Evolutionary conservation across 2,329 filamentous ascomycete species (phyloP).

Genomic region (Aspergillus sp.): DNA sequence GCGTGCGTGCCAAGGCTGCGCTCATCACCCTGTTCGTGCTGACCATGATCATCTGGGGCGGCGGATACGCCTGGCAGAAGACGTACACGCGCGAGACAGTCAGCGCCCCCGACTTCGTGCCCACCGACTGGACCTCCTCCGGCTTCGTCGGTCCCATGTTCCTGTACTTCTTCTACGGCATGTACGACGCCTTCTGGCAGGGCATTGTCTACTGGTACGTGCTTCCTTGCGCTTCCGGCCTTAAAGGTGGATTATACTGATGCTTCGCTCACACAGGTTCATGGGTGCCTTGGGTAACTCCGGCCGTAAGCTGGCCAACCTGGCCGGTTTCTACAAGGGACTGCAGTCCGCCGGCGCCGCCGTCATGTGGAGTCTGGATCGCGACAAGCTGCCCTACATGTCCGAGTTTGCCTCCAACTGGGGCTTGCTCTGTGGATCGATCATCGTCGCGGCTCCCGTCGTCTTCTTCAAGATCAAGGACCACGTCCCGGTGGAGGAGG

Average conservation of each 20-base stretch:
- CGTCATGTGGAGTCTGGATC: constrained; percentile 60
- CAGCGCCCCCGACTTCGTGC: constrained; percentile 17
- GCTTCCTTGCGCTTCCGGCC: not conserved
- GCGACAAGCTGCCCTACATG: constrained; percentile 60
- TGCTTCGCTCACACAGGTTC: constrained; percentile 54
- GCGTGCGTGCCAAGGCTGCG: constrained; percentile 63
- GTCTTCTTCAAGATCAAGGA: constrained; percentile 76
- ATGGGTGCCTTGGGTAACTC: constrained; percentile 93
- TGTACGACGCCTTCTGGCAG: constrained; percentile 87
- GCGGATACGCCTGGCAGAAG: constrained; percentile 73
- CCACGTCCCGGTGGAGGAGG: constrained; percentile 70
- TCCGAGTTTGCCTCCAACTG: constrained; percentile 71
- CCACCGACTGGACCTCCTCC: constrained; percentile 63
- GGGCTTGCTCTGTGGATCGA: constrained; percentile 65
- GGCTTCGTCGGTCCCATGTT: constrained; percentile 78
- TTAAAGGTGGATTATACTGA: not conserved
- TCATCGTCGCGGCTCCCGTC: constrained; percentile 72
- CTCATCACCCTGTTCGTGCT: constrained; percentile 62
- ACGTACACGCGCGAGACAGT: constrained; percentile 50
- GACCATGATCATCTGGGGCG: constrained; percentile 78
- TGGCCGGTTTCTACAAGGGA: constrained; percentile 84
- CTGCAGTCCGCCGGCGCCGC: constrained; percentile 80
- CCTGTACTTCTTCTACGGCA: constrained; percentile 83
- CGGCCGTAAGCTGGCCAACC: constrained; percentile 82
- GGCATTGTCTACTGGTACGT: constrained; percentile 75